Base-by-base conservation (phyloP, 2,329 filamentous ascomycete genomes). In the Neofusicoccum parvum region DNA sequence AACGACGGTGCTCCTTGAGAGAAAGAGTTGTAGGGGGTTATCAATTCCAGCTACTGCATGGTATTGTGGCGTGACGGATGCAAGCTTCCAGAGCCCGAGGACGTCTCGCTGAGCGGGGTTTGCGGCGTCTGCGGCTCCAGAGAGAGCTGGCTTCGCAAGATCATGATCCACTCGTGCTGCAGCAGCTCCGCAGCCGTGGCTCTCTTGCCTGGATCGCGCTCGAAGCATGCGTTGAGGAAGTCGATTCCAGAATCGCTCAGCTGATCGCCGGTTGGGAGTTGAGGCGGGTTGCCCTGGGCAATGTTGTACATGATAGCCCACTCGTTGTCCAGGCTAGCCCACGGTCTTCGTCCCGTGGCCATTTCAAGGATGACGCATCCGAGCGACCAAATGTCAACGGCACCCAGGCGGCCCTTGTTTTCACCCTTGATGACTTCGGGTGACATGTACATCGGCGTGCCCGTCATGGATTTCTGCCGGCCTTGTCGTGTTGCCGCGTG, bases 281-380 rank as follows among this genome's bases (percentile, higher is more conserved):
- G 90, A 5, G 95, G 95, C 56, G 93, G 91, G 72, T 97, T 96
- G 69, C 95, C 95, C 76, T 97, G 94, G 1, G 95, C 95, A 74
- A 99, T 99, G 82, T 98, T 98, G 85, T 97, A 99, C 95, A 99
- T 99, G 81, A 99, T 98, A 48, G 95, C 95, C 93, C 94, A 99
- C 79, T 99, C 95, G 75, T 99, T 99, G 81, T 99, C 95, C 53
- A 98, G 88, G 69, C 90, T 92, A 32, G 93, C 92, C 95, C 95
- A 99, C 1, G 95, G 95, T 15, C 94, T 88, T 68, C 93, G 88
- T 20, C 95, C 95, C 0, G 95, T 99, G 3, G 92, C 92, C 94
- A 99, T 98, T 79, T 99, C 95, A 48, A 97, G 86, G 69, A 99
- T 92, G 43, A 99, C 95, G 75, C 95, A 99, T 63, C 95, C 94